Conservation (phyloP, 2,329 filamentous ascomycete genomes). For the Cladosporium phlei region DNA sequence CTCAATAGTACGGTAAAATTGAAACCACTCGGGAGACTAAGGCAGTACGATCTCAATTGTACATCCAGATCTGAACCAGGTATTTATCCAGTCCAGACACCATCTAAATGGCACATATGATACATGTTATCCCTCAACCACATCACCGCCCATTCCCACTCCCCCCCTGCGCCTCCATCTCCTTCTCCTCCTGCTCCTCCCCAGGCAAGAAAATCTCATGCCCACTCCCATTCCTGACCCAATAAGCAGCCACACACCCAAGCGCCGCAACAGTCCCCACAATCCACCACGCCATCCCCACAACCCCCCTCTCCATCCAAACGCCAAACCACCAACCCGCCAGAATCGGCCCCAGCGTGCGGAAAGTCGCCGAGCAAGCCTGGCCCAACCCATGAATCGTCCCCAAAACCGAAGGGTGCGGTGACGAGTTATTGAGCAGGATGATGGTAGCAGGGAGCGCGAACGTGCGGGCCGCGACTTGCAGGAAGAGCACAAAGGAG, state of each 20-base stretch:
- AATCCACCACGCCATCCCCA: slow-evolving; percentile 56
- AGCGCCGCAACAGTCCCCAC: slow-evolving; percentile 50
- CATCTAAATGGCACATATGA: no score
- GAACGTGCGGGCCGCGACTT: slow-evolving; percentile 70
- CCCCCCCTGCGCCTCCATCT: slow-evolving; percentile 22
- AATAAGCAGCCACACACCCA: slow-evolving; percentile 55
- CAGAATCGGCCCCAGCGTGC: slow-evolving; percentile 53
- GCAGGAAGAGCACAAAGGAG: slow-evolving; percentile 58
- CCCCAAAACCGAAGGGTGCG: slow-evolving; percentile 52
- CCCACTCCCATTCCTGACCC: slow-evolving; percentile 61
- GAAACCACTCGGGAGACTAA: no score
- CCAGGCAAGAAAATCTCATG: slow-evolving; percentile 55
- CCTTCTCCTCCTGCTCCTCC: slow-evolving; percentile 36
- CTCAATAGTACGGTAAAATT: no score
- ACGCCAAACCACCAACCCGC: slow-evolving; percentile 51
- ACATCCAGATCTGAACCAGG: no score
- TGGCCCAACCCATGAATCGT: slow-evolving; percentile 58
- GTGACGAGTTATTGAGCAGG: slow-evolving; percentile 55
- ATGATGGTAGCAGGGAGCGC: slow-evolving; percentile 53
- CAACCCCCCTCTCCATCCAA: slow-evolving; percentile 50
- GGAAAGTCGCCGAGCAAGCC: slow-evolving; percentile 49
- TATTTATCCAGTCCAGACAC: no score
- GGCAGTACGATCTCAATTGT: no score
- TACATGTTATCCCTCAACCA: no score
- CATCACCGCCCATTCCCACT: slow-evolving; percentile 29